Base-by-base conservation (phyloP, 2,329 filamentous ascomycete genomes). In the Trichoderma sp. region DNA sequence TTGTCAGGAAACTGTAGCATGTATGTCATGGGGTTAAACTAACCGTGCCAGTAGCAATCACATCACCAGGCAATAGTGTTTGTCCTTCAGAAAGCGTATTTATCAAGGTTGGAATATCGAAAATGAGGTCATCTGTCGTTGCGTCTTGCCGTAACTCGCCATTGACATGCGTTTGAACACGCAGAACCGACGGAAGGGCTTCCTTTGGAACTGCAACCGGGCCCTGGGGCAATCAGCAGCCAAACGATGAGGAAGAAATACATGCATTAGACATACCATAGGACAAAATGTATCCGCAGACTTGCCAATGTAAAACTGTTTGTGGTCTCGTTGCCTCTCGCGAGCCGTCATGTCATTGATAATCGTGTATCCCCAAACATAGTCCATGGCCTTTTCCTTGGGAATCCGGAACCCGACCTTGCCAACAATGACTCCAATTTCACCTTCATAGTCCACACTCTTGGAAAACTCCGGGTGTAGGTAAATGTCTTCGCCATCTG, bases 271-370 rank as follows among this genome's bases (percentile, higher is more conserved):
- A 26, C 67, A 15, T 26, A 69, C 67, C 57, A 69, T 69, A 1
- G 67, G 67, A 9, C 67, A 69, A n/a, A 69, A 69, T 7, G 67
- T 62, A 62, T 69, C 67, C 3, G 67, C 67, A 7, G 67, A 69
- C 23, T 69, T 69, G 43, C 67, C 67, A 36, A 69, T 61, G 8
- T 61, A 69, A 9, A 69, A 69, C 8, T 69, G 67, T 4, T 62
- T 69, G 8, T 69, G 67, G 5, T 69, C 67, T 62, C 67, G 43
- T 9, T 69, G 67, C 15, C 57, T 62, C 39, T 69, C 67, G 2
- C 67, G 39, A 3, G 67, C 67, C 26, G 67, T 69, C 55, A 69
- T 53, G 43, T 69, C 67, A n/a, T 69, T 69, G 28, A 69, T 69
- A 15, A 69, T 62, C 8, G 67, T 69, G 30, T 69, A 69, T 36